Evolutionary conservation across 2,329 filamentous ascomycete species (phyloP), one percentile per base, ranked within the genome.

Genomic region (Fusarium chaquense): DNA sequence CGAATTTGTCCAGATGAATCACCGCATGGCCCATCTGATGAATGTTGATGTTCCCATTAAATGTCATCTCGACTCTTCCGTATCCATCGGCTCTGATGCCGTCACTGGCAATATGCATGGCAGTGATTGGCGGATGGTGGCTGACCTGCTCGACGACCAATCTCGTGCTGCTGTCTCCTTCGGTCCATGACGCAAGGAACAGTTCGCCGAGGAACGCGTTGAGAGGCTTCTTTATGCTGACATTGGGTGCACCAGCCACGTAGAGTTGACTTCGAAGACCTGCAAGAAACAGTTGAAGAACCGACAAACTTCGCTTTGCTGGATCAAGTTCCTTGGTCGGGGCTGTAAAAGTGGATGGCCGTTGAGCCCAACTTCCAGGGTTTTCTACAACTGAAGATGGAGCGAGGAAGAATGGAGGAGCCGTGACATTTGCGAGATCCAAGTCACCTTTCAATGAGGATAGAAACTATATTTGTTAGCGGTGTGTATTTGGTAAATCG

Each of bases 111-210:
- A 86, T 82, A 73, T 84, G 83, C 76, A 86, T 85, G 3, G 84
- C 84, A 4, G 84, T 86, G 44, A 86, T 84, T 20, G 84, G 84
- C 26, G 84, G 84, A 72, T 86, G 84, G 63, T 86, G 84, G 69
- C 81, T 83, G 64, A 86, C 84, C 73, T 86, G 84, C 74, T 86
- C 84, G 32, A 71, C 61, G 5, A 72, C 70, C 24, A 83, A 78
- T 8, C 76, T 80, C 0, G 75, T 77, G 15, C 72, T 65, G 13
- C 73, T 73, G 24, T 58, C 44, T 0, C 38, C 52, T 24, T 81
- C 77, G 1, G 69, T 76, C 80, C 81, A 83, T 1, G 74, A 76
- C 0, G 81, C 81, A 2, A 86, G 67, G 67, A 86, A 86, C 1
- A 86, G 62, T 73, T 86, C 84, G 18, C 84, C 84, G 0, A 86